phyloP scores from a whole-genome alignment of 805 yeast genomes.

The Kodamaea nitidulidarum region DNA sequence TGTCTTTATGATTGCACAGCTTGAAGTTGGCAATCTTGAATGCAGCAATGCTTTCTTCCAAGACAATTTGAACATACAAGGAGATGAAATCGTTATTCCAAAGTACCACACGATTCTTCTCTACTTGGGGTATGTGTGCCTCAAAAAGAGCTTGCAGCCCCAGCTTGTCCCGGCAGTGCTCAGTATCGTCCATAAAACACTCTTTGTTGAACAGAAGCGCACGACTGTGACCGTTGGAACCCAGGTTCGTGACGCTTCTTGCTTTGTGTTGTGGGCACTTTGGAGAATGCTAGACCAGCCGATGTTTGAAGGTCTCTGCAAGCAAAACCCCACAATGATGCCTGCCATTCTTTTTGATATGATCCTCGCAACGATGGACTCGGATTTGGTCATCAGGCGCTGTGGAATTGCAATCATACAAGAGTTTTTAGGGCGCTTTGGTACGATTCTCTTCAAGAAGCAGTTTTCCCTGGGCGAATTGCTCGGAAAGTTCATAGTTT shows the following conservation, averaged over 20 bases:
- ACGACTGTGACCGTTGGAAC: slow-evolving; percentile 53
- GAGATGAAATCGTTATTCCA: slow-evolving; percentile 35
- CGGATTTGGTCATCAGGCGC: slow-evolving; percentile 68
- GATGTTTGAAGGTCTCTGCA: neutral
- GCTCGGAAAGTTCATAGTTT: slow-evolving; percentile 38
- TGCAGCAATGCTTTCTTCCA: slow-evolving; percentile 8
- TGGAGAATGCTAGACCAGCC: slow-evolving; percentile 34
- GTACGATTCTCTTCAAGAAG: slow-evolving; percentile 33
- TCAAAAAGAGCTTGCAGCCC: slow-evolving; percentile 25
- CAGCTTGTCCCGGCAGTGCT: slow-evolving; percentile 21
- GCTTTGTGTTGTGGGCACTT: slow-evolving; percentile 81
- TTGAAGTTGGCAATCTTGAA: slow-evolving; percentile 22
- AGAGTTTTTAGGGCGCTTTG: slow-evolving; percentile 78
- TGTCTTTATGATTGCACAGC: slow-evolving; percentile 25
- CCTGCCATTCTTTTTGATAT: slow-evolving; percentile 31
- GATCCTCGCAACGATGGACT: slow-evolving; percentile 60
- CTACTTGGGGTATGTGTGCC: slow-evolving; percentile 44
- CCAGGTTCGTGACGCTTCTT: slow-evolving; percentile 78
- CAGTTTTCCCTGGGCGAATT: slow-evolving; percentile 6
- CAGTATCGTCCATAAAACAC: slow-evolving; percentile 39
- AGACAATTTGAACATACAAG: slow-evolving; percentile 16
- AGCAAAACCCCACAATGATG: slow-evolving; percentile 13
- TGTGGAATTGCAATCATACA: slow-evolving; percentile 87
- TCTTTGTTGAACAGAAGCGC: slow-evolving; percentile 56
- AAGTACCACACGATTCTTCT: slow-evolving; percentile 58